phyloP scores from a whole-genome alignment of 2,329 filamentous ascomycete genomes.

The Aspergillus sp. region DNA sequence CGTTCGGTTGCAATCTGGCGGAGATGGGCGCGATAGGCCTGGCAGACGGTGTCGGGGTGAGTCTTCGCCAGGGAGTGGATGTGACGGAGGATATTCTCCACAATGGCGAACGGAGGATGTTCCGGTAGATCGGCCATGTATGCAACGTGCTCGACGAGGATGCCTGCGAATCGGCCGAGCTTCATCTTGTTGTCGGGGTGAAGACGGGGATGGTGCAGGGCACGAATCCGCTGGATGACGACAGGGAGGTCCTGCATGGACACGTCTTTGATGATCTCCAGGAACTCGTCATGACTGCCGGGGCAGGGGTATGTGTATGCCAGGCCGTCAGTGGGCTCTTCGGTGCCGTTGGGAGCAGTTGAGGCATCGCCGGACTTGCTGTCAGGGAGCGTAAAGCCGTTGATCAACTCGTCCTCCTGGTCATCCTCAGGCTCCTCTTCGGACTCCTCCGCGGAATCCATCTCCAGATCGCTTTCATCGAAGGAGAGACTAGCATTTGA shows the following conservation, averaged over 20 bases:
- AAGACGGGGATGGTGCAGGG: constrained; percentile 87
- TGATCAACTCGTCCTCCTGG: constrained; percentile 70
- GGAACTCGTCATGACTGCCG: constrained; percentile 71
- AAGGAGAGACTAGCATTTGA: constrained; percentile 56
- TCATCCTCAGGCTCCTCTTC: constrained; percentile 56
- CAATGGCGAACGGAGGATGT: constrained; percentile 62
- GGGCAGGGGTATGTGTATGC: constrained; percentile 88
- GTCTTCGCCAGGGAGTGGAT: constrained; percentile 89
- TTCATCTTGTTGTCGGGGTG: constrained; percentile 82
- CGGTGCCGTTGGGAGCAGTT: constrained; percentile 44
- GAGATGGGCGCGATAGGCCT: constrained; percentile 75
- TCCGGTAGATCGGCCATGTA: constrained; percentile 55
- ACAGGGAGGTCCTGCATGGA: constrained; percentile 68
- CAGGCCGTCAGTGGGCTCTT: constrained; percentile 54
- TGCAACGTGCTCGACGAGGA: constrained; percentile 58
- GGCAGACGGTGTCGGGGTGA: constrained; percentile 75
- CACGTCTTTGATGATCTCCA: constrained; percentile 64
- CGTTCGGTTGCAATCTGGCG: constrained; percentile 55
- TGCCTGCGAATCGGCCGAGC: constrained; percentile 58
- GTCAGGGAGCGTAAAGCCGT: constrained; percentile 58
- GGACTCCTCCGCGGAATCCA: constrained; percentile 57
- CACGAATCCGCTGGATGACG: constrained; percentile 84
- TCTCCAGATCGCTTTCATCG: constrained; percentile 54
- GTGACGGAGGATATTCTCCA: constrained; percentile 84
- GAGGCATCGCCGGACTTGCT: constrained; percentile 21